Evolutionary conservation across 2,329 filamentous ascomycete genomes (phyloP), one percentile per base, ranked within the genome.

Genomic region (Pseudocercospora crystallina): DNA sequence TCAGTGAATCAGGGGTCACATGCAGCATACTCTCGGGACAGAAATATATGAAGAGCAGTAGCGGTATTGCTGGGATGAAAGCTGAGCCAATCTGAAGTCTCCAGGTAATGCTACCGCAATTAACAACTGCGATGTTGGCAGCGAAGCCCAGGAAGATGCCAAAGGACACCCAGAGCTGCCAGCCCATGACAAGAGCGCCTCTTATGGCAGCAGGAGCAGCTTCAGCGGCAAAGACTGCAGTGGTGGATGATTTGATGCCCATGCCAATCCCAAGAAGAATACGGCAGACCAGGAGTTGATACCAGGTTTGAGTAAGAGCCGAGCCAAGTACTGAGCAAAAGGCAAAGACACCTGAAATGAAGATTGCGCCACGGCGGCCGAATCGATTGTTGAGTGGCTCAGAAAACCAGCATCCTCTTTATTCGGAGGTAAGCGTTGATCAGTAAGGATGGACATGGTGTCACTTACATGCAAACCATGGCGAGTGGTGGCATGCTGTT

Each of bases 361-460:
- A 91, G 55, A 91, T 90, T 17, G 84, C 87, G 8, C 86, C 86
- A 2, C 85, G 78, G 41, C 86, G 81, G 11, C 87, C 87, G 55
- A 89, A 84, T 52, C 64, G 73, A 47, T 82, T 79, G 69, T 90
- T 90, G 68, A 89, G 78, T 1, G 87, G 86, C 36, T 84, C 81
- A 0, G 85, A 88, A n/a, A 86, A 72, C 86, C 86, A 90, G 67
- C 85, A 89, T 14, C 85, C 84, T 13, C 37, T 13, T 3, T 35
- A 15, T 13, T 34, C 32, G n/a, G 17, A 32, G 12, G 29, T 43
- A 3, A 43, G 40, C 9, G 31, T 32, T 14, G 32, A 17, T 9
- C 29, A 29, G 29, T 14, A 33, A 7, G 20, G 4, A 7, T 7
- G 7, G 20, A 4, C 7, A 26, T 26, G 20, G 20, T 4, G 20